Evolutionary conservation across 805 yeast genomes (phyloP), one percentile per base, ranked within the genome.

Genomic region (Candida sakaeoensis): DNA sequence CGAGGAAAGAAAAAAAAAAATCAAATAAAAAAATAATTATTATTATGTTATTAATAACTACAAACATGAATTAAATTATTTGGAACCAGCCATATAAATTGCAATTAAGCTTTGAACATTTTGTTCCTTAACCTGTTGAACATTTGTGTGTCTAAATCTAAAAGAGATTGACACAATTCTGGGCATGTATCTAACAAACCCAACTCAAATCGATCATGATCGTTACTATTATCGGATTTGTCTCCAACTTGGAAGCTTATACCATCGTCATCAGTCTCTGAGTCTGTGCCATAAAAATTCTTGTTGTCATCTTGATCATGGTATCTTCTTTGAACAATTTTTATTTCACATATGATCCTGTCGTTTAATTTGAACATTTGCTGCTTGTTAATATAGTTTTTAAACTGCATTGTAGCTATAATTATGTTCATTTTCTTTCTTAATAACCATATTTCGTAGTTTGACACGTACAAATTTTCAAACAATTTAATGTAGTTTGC

Each of bases 381-480:
- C 6, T 28, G 12, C 10, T 21, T 28, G 18, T 29, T 28, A 14
- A 40, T 40, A 35, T 21, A 40, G 1, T 30, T 14, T 9, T 27
- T 25, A 15, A 21, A 19, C n/a, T 36, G 33, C 43, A 40, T 40
- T n/a, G 37, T 36, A 8, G 21, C 6, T 26, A 40, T 32, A 8
- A 40, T 40, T 3, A 40, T 14, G 18, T 40, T 40, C 15, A 40
- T 27, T 14, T 28, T 33, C 13, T 40, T 40, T 15, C 43, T 18
- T 17, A 18, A 30, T 23, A 28, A 33, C 43, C 43, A 40, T 14
- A 40, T 28, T 17, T 37, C 40, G 17, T 23, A 25, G 21, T 40
- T 32, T 18, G 28, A 13, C 12, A 33, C 4, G 23, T 33, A 33
- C 12, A 33, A 33, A 33, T 12, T 15, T 23, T 33, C 36, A 33